phyloP scores from a whole-genome alignment of 192 early-diverging fungal genomes.

The Allomyces arbusculus region DNA sequence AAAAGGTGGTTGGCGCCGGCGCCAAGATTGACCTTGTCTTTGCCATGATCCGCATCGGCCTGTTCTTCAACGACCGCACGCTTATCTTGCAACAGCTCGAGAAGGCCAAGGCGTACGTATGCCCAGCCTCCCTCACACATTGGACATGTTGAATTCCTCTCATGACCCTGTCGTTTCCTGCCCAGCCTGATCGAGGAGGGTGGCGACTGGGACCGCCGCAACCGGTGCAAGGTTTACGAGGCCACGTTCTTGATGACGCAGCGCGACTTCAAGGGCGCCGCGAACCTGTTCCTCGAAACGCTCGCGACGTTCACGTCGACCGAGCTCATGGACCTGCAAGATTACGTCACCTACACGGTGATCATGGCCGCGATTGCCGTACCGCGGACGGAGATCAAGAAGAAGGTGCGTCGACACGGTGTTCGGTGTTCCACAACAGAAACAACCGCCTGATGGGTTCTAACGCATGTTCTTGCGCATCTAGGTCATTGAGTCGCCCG shows the following conservation, averaged over 20 bases:
- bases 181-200: slow-evolving; percentile 83
- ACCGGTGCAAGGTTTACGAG: slow-evolving; percentile 91
- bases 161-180: neutral
- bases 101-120: slow-evolving; percentile 41
- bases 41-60: slow-evolving; percentile 73
- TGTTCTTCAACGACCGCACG: slow-evolving; percentile 76
- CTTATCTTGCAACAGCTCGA: slow-evolving; percentile 62
- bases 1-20: slow-evolving; percentile 77
- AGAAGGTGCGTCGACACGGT: slow-evolving; percentile 38
- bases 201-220: slow-evolving; percentile 98
- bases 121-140: neutral
- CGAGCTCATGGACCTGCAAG: slow-evolving; percentile 92
- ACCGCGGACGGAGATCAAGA: slow-evolving; percentile 81
- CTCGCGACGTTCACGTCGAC: slow-evolving; percentile 88
- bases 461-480: neutral
- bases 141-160: neutral
- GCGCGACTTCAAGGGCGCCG: slow-evolving; percentile 86
- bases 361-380: slow-evolving; percentile 72
- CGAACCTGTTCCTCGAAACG: slow-evolving; percentile 77
- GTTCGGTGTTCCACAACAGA: no score
- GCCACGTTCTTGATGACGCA: slow-evolving; percentile 81
- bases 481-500: slow-evolving; percentile 79
- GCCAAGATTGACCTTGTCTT: slow-evolving; percentile 87
- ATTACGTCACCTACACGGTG: slow-evolving; percentile 89
- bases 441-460: no score